Percentiles rank a stretch among this genome's conserved stretches.
Conservation (phyloP, 169 alveolate species). For the Theileria orientalis region DNA sequence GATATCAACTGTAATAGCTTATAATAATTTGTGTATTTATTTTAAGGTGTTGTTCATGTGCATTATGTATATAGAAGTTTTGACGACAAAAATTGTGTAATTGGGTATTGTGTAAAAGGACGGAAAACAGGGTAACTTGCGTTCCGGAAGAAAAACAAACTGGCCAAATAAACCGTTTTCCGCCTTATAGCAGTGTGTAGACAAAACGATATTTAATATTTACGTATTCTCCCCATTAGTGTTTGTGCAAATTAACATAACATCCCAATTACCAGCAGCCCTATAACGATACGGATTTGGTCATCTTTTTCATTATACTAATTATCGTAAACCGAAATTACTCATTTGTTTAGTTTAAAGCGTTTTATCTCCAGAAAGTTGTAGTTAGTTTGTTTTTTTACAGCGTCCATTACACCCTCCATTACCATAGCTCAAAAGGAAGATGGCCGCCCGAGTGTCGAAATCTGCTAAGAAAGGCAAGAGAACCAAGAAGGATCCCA, state of each 20-base stretch:
- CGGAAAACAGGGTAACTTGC: not conserved
- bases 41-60: too few relatives aligned
- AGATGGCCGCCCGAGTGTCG: conserved; percentile 67
- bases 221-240: conserved; percentile 7
- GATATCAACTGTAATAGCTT: too few relatives aligned
- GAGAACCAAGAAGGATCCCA: conserved; percentile 81
- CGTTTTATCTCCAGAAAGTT: too few relatives aligned
- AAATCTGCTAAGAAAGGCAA: conserved; percentile 55
- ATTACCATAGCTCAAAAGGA: conserved; percentile 9
- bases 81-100: not conserved
- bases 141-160: not conserved
- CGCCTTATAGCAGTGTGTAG: not conserved
- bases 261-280: conserved; percentile 19
- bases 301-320: not conserved
- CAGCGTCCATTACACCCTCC: conserved; percentile 2
- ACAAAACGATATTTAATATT: not conserved
- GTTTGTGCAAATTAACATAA: not conserved
- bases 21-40: too few relatives aligned
- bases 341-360: too few relatives aligned
- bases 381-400: not conserved
- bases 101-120: not conserved
- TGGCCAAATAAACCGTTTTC: too few relatives aligned
- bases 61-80: too few relatives aligned
- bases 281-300: not conserved
- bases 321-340: not conserved